Evolutionary conservation across 2,329 filamentous ascomycete genomes (phyloP), one percentile per base, ranked within the genome.

Genomic region (Pseudopyrenochaeta lycopersici): DNA sequence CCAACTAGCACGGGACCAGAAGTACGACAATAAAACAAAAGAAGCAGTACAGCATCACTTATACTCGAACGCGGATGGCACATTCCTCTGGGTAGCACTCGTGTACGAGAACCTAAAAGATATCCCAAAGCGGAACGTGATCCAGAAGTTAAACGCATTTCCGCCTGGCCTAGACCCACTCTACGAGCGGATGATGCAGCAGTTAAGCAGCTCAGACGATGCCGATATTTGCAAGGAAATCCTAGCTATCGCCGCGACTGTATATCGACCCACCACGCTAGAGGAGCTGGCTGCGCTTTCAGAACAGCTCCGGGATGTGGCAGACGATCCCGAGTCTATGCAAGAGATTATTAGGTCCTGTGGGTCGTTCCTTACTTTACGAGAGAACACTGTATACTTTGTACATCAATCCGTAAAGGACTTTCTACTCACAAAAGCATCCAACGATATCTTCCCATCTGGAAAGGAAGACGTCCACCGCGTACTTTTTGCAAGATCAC

Each of bases 401-500:
- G 68, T 81, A 1, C 77, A 81, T 52, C 73, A 79, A 48, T 81
- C 78, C 0, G 80, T 77, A 0, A 78, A 79, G 52, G 78, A 82
- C 12, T 79, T 69, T 54, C 50, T 82, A 1, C 21, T 56, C 5
- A 29, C 62, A 21, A 50, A 65, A 10, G 62, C 54, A 33, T 47
- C 40, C 4, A 7, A 53, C 7, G 33, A 56, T 7, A 62, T 80
- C 4, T 76, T 78, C 30, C 68, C 72, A 5, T 41, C 14, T 21
- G 70, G 74, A 1, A 29, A 44, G 3, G 33, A 48, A 17, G 32
- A 60, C 2, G 17, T 38, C 40, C 55, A 63, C 46, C 12, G 20
- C 2, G 35, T 9, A 0, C 39, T 77, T 43, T 63, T 49, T 2
- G 63, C 42, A 1, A 45, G 54, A 18, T 81, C 77, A 3, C 47